Conservation (phyloP, 371 early-diverging fungal genomes). For the Actinomortierella ambigua region DNA sequence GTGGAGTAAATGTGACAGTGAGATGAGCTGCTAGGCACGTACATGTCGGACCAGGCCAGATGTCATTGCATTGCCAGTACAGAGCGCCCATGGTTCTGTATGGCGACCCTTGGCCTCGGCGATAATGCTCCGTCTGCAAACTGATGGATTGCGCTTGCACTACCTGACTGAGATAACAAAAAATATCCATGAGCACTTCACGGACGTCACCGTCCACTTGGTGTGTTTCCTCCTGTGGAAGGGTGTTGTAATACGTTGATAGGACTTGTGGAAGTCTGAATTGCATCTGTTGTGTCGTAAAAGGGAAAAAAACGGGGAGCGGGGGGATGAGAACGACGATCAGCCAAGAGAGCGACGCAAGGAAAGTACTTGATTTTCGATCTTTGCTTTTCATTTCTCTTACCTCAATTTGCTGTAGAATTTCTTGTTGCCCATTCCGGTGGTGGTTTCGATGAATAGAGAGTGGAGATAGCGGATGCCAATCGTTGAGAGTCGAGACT, state of each 20-base stretch:
- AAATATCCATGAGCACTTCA: slow-evolving; percentile 17
- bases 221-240: not conserved
- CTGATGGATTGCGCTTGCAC: slow-evolving; percentile 31
- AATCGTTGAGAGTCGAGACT: slow-evolving; percentile 19
- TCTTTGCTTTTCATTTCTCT: not conserved
- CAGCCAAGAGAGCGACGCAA: too few species aligned
- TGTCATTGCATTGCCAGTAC: slow-evolving; percentile 46
- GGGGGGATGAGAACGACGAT: too few species aligned
- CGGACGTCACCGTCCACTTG: not conserved
- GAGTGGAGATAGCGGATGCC: slow-evolving; percentile 34
- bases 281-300: slow-evolving; percentile 18
- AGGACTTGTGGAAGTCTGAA: slow-evolving; percentile 14
- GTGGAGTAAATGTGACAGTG: too few species aligned
- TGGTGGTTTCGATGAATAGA: slow-evolving; percentile 41
- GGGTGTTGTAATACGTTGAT: slow-evolving; percentile 13
- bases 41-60: slow-evolving; percentile 44
- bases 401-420: slow-evolving; percentile 37
- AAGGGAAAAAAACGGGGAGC: too few species aligned
- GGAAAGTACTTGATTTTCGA: too few species aligned
- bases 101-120: slow-evolving; percentile 10
- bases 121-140: slow-evolving; percentile 34
- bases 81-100: slow-evolving; percentile 37
- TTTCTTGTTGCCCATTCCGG: slow-evolving; percentile 34
- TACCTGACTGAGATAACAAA: slow-evolving; percentile 35
- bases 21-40: not conserved